Conservation (phyloP, 208 protist species). For the Trypanosoma lewisi region DNA sequence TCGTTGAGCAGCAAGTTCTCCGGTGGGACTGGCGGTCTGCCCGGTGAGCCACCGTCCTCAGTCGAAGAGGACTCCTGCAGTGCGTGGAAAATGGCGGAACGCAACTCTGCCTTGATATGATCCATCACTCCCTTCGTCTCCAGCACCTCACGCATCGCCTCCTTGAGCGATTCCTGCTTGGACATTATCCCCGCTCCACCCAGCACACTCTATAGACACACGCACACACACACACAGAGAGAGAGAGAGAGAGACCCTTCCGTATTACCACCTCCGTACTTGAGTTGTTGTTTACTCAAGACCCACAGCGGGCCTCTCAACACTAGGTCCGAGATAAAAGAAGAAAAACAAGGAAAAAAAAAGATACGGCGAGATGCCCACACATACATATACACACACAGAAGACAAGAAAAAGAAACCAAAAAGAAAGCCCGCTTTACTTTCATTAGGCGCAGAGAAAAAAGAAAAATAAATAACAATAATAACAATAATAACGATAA, state of each 20-base stretch:
- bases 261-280: too few relatives aligned
- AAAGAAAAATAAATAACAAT: conserved; percentile 14
- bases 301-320: too few relatives aligned
- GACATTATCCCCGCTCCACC: conserved; percentile 25
- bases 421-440: not conserved
- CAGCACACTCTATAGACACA: too few relatives aligned
- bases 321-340: too few relatives aligned
- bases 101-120: conserved; percentile 85
- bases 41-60: conserved; percentile 5
- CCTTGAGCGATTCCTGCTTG: conserved; percentile 75
- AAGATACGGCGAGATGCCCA: not conserved
- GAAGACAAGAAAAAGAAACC: conserved; percentile 5
- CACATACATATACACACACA: not conserved
- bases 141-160: conserved; percentile 82
- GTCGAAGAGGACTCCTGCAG: conserved; percentile 49
- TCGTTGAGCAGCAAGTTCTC: conserved; percentile 94
- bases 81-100: conserved; percentile 84
- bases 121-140: conserved; percentile 83
- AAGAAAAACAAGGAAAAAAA: not conserved
- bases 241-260: too few relatives aligned
- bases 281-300: too few relatives aligned
- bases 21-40: conserved; percentile 58
- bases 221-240: too few relatives aligned
- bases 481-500: not conserved
- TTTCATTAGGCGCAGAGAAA: conserved; percentile 21